Percentiles rank a stretch among this genome's conserved stretches.
Conservation (phyloP, 306 rosid species). For the Cucumis melo region DNA sequence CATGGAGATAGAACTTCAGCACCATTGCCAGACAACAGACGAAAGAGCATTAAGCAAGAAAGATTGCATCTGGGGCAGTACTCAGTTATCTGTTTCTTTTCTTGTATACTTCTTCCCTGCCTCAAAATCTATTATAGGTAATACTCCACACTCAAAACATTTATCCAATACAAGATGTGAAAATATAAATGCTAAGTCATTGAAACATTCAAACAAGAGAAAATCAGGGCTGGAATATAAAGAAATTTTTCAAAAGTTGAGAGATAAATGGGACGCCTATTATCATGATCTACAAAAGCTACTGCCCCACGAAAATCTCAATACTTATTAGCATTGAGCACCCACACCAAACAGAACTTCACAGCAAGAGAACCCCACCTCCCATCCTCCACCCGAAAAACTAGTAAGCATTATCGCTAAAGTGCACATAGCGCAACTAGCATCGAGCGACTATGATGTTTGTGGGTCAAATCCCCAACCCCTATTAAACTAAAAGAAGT, state of each 20-base stretch:
- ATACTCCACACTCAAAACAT: not conserved
- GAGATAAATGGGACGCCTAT: not conserved
- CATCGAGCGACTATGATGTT: too few relatives aligned
- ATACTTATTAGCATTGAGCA: not conserved
- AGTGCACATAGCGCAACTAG: too few relatives aligned
- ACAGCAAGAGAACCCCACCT: not conserved
- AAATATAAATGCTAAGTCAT: not conserved
- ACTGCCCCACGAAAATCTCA: not conserved
- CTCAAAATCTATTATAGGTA: not conserved
- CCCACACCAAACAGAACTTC: not conserved
- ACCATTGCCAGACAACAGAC: not conserved
- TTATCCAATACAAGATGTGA: not conserved
- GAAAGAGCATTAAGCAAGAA: not conserved
- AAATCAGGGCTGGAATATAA: not conserved
- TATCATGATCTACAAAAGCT: not conserved
- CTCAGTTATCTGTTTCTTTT: not conserved
- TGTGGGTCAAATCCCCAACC: too few relatives aligned
- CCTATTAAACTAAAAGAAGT: not conserved
- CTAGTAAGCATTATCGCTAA: too few relatives aligned
- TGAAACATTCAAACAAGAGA: not conserved
- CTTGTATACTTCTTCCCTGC: too few relatives aligned
- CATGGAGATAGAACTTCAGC: not conserved
- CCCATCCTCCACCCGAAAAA: not conserved
- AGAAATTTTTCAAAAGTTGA: not conserved
- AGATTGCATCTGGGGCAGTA: not conserved